These are phyloP conservation scores for Zymoseptoria brevis DNA, from an alignment of 2,329 filamentous ascomycete species.

Conservation along the genomic window DNA sequence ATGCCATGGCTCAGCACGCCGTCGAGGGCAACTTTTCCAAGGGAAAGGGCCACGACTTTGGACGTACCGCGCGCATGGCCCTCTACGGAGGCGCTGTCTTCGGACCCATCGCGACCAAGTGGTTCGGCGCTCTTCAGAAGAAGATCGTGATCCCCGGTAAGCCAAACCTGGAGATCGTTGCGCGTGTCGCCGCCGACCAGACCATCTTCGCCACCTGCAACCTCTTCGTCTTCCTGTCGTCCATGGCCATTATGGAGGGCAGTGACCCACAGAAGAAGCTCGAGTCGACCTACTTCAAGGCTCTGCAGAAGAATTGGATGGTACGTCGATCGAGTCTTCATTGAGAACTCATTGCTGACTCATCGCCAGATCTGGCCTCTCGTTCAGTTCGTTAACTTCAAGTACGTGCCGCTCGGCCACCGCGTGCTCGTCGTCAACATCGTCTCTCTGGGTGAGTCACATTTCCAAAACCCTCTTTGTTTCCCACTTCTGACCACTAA, in stretches of 20 bases:
- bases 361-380: constrained; percentile 56
- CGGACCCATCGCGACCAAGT: constrained; percentile 77
- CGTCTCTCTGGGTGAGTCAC: constrained; percentile 55
- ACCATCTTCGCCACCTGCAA: constrained; percentile 75
- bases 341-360: background rate
- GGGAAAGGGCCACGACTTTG: constrained; percentile 58
- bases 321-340: constrained; percentile 32
- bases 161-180: constrained; percentile 61
- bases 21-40: constrained; percentile 69
- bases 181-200: constrained; percentile 76
- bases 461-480: background rate
- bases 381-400: constrained; percentile 82
- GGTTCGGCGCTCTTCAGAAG: constrained; percentile 73
- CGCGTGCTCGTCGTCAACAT: constrained; percentile 81
- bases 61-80: constrained; percentile 69
- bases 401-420: constrained; percentile 73
- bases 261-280: constrained; percentile 59
- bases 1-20: constrained; percentile 81
- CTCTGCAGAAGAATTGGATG: constrained; percentile 76
- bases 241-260: constrained; percentile 57
- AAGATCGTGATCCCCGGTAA: constrained; percentile 56
- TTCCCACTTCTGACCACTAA: background rate
- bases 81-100: constrained; percentile 75
- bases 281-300: constrained; percentile 59
- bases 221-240: constrained; percentile 70